Base-by-base conservation (phyloP, 768 basidiomycete genomes). In the Tulasnella sp. region DNA sequence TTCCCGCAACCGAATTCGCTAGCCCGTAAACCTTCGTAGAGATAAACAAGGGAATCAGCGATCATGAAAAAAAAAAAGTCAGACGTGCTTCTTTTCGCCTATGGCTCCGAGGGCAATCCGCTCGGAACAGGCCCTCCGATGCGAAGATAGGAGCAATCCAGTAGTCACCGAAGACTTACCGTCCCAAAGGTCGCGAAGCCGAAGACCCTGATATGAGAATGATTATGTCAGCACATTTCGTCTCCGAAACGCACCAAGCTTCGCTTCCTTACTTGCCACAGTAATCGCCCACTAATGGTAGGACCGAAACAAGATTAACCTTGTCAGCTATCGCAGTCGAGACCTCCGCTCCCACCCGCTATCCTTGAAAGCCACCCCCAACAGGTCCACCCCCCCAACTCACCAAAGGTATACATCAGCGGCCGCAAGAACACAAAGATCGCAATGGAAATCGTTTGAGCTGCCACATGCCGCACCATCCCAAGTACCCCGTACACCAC, bases 151-250 rank as follows among this genome's bases (percentile, higher is more conserved):
- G 69, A 64, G 58, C 58, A 25, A 37, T n/a, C 40, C 8, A 74
- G 9, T 38, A 54, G 73, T 38, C 29, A 74, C 73, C 42, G 64
- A 64, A 64, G 58, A 64, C 58, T 64, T 64, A 76, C 83, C 17
- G 81, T 83, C 1, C 84, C 84, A 74, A 84, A 84, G 8, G 81
- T 84, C 36, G 80, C 79, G 68, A 82, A 82, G 11, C 83, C 82
- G 72, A 82, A 82, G 19, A 81, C 72, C 69, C 79, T 79, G 52
- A 3, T 52, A 40, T 34, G 38, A 11, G 22, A 39, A 22, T 34
- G 52, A 14, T 64, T 42, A 58, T 19, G 58, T 74, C 37, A 74
- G 73, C 45, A n/a, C 11, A 1, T 49, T 34, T 74, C 71, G 39
- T 71, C 25, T 75, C 54, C 75, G 69, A 9, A 71, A 72, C 68